Evolutionary conservation across 768 basidiomycete genomes (phyloP).

Genomic region (Austroboletus eburneus): DNA sequence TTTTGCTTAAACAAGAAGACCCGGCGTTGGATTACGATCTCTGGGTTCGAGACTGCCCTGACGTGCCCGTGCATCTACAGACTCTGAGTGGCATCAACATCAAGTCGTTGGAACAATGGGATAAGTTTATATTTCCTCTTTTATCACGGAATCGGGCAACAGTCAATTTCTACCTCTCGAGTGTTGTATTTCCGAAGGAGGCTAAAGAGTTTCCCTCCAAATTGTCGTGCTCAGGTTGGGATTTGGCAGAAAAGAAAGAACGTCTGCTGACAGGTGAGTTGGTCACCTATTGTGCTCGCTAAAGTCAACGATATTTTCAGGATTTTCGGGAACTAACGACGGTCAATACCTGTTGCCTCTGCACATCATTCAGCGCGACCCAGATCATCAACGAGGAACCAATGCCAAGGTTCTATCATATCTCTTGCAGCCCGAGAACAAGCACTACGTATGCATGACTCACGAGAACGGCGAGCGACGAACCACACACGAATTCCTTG

Average conservation of each 20-base stretch:
- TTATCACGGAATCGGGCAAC: slow-evolving; percentile 29
- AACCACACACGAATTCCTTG: slow-evolving; percentile 19
- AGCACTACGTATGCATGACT: slow-evolving; percentile 15
- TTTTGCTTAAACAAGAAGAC: slow-evolving; percentile 27
- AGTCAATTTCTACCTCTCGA: slow-evolving; percentile 36
- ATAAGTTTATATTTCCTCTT: slow-evolving; percentile 18
- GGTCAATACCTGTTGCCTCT: slow-evolving; percentile 36
- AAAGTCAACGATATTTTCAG: slow-evolving; percentile 5
- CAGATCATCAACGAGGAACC: slow-evolving; percentile 33
- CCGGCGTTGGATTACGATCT: slow-evolving; percentile 29
- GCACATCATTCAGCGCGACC: slow-evolving; percentile 30
- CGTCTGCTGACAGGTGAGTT: slow-evolving; percentile 14
- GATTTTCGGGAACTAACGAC: slow-evolving; percentile 41
- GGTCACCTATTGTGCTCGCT: too few species aligned
- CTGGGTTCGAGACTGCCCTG: slow-evolving; percentile 24
- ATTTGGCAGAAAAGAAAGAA: slow-evolving; percentile 28
- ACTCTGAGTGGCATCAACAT: slow-evolving; percentile 22
- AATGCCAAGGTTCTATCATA: slow-evolving; percentile 40
- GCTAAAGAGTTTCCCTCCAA: slow-evolving; percentile 35
- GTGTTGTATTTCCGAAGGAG: slow-evolving; percentile 36
- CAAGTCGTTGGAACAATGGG: slow-evolving; percentile 28
- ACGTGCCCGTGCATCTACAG: slow-evolving; percentile 19
- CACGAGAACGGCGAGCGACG: slow-evolving; percentile 12
- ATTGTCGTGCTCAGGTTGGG: slow-evolving; percentile 35
- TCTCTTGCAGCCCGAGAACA: slow-evolving; percentile 24